phyloP scores from a whole-genome alignment of 2,329 filamentous ascomycete species.

The Colletotrichum simmondsii region DNA sequence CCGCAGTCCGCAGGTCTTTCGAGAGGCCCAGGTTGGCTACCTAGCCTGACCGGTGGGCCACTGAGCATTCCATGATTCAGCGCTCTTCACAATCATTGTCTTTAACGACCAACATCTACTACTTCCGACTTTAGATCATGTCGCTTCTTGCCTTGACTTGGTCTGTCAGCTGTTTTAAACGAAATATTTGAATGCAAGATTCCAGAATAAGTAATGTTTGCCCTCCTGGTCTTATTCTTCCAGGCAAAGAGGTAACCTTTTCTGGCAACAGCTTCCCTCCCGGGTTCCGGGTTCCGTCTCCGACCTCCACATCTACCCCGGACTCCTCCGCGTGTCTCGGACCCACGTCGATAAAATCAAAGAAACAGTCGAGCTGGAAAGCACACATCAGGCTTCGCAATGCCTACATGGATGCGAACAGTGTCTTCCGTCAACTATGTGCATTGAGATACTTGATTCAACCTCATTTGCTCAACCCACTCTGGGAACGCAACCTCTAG shows the following conservation, averaged over 20 bases:
- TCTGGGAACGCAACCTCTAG: too few relatives aligned
- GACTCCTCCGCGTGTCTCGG: background rate
- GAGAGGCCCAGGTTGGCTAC: background rate
- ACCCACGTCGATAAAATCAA: too few relatives aligned
- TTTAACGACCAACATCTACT: background rate
- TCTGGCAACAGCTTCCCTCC: slow-evolving; percentile 10
- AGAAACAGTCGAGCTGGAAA: background rate
- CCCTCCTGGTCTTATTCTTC: background rate
- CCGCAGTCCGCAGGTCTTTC: background rate
- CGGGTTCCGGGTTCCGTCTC: slow-evolving; percentile 7
- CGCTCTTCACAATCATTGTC: too few relatives aligned
- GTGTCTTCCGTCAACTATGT: too few relatives aligned
- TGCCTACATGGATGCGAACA: background rate
- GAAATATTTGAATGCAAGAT: background rate
- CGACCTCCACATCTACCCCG: slow-evolving; percentile 5
- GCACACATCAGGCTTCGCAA: background rate
- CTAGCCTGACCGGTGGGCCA: background rate
- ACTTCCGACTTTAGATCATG: background rate
- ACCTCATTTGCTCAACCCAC: too few relatives aligned
- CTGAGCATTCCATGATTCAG: too few relatives aligned
- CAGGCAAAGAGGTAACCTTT: background rate
- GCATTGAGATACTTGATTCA: too few relatives aligned
- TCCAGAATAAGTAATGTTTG: slow-evolving; percentile 1
- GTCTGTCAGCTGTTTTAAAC: background rate
- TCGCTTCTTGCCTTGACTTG: background rate